Evolutionary conservation across 2,329 filamentous ascomycete species (phyloP), one percentile per base, ranked within the genome.

Genomic region (Alternaria hordeiaustralica): DNA sequence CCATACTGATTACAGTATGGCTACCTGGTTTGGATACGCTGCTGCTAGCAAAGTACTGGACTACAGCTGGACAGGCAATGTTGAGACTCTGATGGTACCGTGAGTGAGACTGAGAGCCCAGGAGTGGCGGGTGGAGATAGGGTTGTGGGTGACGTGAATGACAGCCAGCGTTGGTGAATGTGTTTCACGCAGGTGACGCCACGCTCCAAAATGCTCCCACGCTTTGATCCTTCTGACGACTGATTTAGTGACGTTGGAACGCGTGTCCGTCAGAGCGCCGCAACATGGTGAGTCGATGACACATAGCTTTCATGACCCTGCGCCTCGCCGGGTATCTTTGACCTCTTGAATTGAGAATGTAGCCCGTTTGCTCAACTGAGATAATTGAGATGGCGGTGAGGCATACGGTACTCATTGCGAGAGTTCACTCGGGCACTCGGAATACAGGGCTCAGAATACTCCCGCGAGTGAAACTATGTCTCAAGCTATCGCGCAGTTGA

Each of bases 401-500:
- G 20, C 12, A 13, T 33, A 12, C 3, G 6, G 15, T 26, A 23
- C 30, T 13, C n/a, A 4, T 12, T 36, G 13, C 5, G 28, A 3
- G 2, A 5, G 13, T 8, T 61, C 30, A 55, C 12, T 13, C 28
- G 5, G 28, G 28, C 5, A 30, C 28, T 6, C 28, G 28, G 3
- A 30, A 30, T 13, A 6, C 28, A 30, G 5, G 28, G 6, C 28
- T 68, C 8, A 75, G 21, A 3, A 74, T 65, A 15, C 47, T 72
- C 11, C 66, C 69, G 13, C 60, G 57, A 13, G 64, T 61, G 50
- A 76, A 73, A 18, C 67, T 75, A 13, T 72, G 60, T 9, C 64
- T 55, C 9, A 76, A 53, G 55, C 72, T 75, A 5, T 71, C 63
- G 20, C 73, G 67, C 18, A 72, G 44, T 8, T 71, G 55, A 15